A percentile compares a stretch with the other conserved stretches of the same genome.
Conservation (phyloP, 1,284 basidiomycete species). For the Trametes polyzona region DNA sequence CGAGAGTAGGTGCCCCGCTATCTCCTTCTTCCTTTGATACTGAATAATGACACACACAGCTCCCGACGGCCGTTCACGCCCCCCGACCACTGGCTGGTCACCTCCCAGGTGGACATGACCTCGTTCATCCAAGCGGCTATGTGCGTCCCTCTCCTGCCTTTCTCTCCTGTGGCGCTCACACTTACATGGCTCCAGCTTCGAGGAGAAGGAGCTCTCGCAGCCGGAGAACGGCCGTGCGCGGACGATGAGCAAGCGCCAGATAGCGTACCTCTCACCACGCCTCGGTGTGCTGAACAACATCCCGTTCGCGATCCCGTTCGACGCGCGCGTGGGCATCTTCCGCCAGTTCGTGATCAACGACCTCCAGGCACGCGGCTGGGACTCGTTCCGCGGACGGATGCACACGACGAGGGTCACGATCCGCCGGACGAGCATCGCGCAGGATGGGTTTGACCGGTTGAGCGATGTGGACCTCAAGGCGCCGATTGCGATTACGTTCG, state of each 20-base stretch:
- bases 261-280: constrained; percentile 80
- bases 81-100: constrained; percentile 88
- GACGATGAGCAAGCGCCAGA: constrained; percentile 65
- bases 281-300: constrained; percentile 94
- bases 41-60: constrained; percentile 44
- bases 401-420: constrained; percentile 62
- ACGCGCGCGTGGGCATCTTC: constrained; percentile 89
- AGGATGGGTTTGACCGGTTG: constrained; percentile 88
- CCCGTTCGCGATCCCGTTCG: constrained; percentile 96
- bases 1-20: constrained; percentile 78
- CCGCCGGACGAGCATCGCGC: constrained; percentile 74
- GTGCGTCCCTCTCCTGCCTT: constrained; percentile 43
- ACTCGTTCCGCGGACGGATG: constrained; percentile 26
- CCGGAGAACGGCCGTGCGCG: constrained; percentile 36
- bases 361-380: constrained; percentile 32
- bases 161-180: not conserved
- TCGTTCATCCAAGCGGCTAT: constrained; percentile 92
- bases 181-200: constrained; percentile 44
- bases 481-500: constrained; percentile 85
- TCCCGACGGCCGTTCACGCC: constrained; percentile 83
- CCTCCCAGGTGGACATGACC: constrained; percentile 73
- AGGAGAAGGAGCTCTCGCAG: constrained; percentile 56
- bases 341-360: constrained; percentile 80
- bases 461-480: constrained; percentile 80
- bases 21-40: not conserved